These are phyloP conservation scores for Pachysandra terminalis DNA, from an alignment of 164 flowering plant species.

Conservation along the genomic window DNA sequence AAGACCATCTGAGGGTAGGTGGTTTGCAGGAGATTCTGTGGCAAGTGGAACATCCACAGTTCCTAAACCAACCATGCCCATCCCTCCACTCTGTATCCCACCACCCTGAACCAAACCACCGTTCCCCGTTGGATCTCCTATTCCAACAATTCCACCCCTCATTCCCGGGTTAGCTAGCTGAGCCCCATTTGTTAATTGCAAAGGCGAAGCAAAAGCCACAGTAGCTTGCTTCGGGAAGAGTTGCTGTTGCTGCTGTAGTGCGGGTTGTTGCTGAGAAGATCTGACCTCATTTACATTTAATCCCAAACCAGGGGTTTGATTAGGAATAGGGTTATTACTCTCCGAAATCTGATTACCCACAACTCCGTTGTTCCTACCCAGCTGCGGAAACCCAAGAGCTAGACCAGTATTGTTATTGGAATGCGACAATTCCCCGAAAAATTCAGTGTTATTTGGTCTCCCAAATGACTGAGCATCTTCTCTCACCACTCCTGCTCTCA, in stretches of 20 bases:
- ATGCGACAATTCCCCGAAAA: constrained; percentile 25
- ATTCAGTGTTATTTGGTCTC: constrained; percentile 22
- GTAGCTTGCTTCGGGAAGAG: constrained; percentile 44
- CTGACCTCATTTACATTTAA: constrained; percentile 20
- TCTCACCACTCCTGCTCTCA: constrained; percentile 57
- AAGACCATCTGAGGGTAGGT: constrained; percentile 29
- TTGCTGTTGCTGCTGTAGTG: constrained; percentile 27
- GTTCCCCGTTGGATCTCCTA: constrained; percentile 18
- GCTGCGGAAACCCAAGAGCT: constrained; percentile 35
- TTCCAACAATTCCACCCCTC: constrained; percentile 23
- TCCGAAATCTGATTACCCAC: constrained; percentile 8
- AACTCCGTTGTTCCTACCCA: constrained; percentile 14
- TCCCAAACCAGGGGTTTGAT: constrained; percentile 19
- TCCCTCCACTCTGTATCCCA: constrained; percentile 21
- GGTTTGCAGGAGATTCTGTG: constrained; percentile 35
- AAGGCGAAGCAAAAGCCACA: constrained; percentile 34
- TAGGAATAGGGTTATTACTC: constrained; percentile 12
- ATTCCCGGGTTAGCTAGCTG: constrained; percentile 24
- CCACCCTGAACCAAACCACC: constrained; percentile 20
- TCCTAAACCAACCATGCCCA: constrained; percentile 27
- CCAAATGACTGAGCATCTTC: constrained; percentile 39
- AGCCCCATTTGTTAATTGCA: constrained; percentile 19
- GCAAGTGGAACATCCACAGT: constrained; percentile 23
- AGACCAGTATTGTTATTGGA: constrained; percentile 18
- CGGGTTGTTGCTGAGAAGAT: not conserved